Evolutionary conservation across 2,329 filamentous ascomycete genomes (phyloP), one percentile per base, ranked within the genome.

Genomic region (Penicillium verrucosum): DNA sequence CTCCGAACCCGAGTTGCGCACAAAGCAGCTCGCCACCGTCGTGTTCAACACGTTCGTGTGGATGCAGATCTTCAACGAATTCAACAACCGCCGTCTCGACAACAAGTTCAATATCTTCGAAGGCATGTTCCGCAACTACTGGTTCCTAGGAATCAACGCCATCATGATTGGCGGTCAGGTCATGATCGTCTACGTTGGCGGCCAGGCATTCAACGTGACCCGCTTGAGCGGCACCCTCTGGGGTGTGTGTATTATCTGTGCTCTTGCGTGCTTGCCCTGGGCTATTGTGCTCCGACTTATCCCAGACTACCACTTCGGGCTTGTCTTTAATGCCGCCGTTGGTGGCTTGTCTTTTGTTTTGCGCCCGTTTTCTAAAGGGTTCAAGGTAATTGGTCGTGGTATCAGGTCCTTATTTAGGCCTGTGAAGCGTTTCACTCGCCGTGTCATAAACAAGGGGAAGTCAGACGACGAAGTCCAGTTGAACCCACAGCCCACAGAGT

Each of bases 1-100:
- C 30, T 67, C 77, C 34, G 71, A 82, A 8, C 70, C 75, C 36
- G 49, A 16, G 3, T 49, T 54, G 11, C 64, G 63, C n/a, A 61
- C 71, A 6, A 68, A 64, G 14, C 81, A 89, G 66, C 81, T 95
- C 58, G 80, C 86, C 54, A 95, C 92, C 3, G 82, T 97, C 46
- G 89, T 97, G 8, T 97, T 97, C 82, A 97, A 97, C 79, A 94
- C 91, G 0, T 97, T 97, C 71, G 93, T 97, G 51, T 97, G 93
- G 93, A 97, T 97, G 92, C 93, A 97, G 68, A 95, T 97, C 66
- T 97, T 97, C 80, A 97, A 97, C 76, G 89, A 96, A 71, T 90
- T 95, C 83, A 97, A 97, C 79, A 96, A 96, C 77, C 90, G 93
- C 57, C 90, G 93, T 12, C 81, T 97, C 53, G 93, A 97, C 74